Evolutionary conservation across 164 flowering plant genomes (phyloP), one percentile per base, ranked within the genome.

Genomic region (Berberis vulgaris): DNA sequence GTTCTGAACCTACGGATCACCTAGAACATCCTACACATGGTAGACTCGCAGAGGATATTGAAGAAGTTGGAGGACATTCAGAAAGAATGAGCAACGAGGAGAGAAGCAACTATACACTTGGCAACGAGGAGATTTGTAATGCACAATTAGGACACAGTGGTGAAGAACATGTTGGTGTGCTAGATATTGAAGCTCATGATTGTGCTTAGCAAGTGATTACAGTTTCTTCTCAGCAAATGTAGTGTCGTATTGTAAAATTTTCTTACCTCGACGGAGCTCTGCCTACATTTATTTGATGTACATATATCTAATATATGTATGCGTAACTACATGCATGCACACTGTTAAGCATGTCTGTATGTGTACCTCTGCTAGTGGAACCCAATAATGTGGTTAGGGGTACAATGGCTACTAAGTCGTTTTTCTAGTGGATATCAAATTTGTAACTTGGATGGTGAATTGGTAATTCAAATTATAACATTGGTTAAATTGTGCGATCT

Each of bases 1-100:
- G 71, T 3, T 38, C 61, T 43, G 75, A 69, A n/a, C 63, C 66
- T 38, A 54, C 65, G 6, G 50, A 43, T 13, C 45, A 3, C 6
- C 71, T 54, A 44, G 50, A 6, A 55, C 56, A 49, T 41, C 46
- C 64, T 11, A n/a, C 46, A 7, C 67, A 1, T 5, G 46, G 6
- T 50, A 6, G 8, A 2, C 43, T 45, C 54, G 6, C 60, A 26
- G 44, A 41, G 9, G 41, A 40, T 57, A 57, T 6, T 57, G 12
- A 8, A 7, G 60, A 57, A 57, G 43, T 10, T 57, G n/a, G 43
- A 41, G 4, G 9, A 8, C 11, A 8, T 41, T 45, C 11, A 42
- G 11, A 57, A 41, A 57, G 60, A 0, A 56, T 41, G 2, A 9
- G 41, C 7, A 56, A 38, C 5, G 59, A 56, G 60, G 60, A 57